Evolutionary conservation across 139 green algal genomes (phyloP), one percentile per base, ranked within the genome.

Genomic region (Chlorella sp.): DNA sequence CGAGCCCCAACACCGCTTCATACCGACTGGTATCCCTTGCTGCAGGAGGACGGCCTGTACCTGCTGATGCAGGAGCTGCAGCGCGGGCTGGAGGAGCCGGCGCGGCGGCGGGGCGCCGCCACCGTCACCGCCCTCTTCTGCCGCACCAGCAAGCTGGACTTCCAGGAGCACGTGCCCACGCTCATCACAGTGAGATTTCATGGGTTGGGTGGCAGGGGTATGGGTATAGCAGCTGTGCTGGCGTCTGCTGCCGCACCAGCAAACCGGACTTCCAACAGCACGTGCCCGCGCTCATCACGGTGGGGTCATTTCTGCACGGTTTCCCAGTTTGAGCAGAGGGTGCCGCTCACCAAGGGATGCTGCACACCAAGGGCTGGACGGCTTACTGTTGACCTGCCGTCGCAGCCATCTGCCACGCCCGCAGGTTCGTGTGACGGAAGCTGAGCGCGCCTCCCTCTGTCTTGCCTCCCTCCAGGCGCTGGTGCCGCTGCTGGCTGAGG

Each of bases 31-130:
- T 64, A 9, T 17, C 44, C 26, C 32, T 48, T 76, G 19, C 85
- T 85, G 72, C 86, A 90, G 73, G 93, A 98, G 82, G 93, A 97
- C 32, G 92, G 90, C 3, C 76, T 95, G 64, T 91, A 95, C 89
- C 85, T 95, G 32, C 87, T 98, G 36, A 82, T 98, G 73, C 79
- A 81, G 14, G 87, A 97, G 91, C 81, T 98, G 79, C 76, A 91
- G 36, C 92, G 92, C 79, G 92, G 64, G 8, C 86, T 97, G 87
- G 95, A 96, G 67, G 93, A 96, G 48, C 43, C 41, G 41, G 51
- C 51, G 51, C 85, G 80, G 67, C 76, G 94, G 54, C 74, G 78
- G 7, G 94, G 92, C 20, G 86, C 94, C 20, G 92, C 93, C 32
- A 78, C 84, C n/a, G 84, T 92, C 19, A 67, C 94, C 0, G 40